These are phyloP conservation scores for Pythium plurisporium DNA, from an alignment of 352 stramenopile genomes.

Conservation along the genomic window DNA sequence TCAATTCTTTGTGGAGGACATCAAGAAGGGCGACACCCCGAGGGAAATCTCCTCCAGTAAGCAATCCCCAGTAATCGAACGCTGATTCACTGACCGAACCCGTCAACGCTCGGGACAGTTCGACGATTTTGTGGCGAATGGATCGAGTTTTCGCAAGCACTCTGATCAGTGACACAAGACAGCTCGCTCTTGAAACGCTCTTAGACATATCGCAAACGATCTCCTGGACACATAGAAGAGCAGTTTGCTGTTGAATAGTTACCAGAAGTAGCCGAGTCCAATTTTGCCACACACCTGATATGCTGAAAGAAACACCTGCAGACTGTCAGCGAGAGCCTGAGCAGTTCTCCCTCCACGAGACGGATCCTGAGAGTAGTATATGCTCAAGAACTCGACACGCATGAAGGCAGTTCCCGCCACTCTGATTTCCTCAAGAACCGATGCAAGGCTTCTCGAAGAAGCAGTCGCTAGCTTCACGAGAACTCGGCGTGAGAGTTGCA, in stretches of 20 bases:
- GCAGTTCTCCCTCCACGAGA: constrained; percentile 55
- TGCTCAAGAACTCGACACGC: constrained; percentile 55
- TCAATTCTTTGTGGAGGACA: constrained; percentile 37
- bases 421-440: constrained; percentile 53
- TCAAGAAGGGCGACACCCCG: constrained; percentile 48
- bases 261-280: not conserved
- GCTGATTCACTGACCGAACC: not conserved
- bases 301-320: constrained; percentile 41
- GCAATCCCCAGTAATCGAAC: constrained; percentile 10
- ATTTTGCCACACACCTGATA: constrained; percentile 38
- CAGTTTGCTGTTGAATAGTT: too few relatives aligned
- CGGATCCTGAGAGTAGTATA: constrained; percentile 62
- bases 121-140: not conserved
- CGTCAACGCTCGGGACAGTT: not conserved
- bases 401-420: constrained; percentile 48
- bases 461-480: constrained; percentile 38
- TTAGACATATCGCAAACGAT: not conserved
- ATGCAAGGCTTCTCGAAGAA: constrained; percentile 35
- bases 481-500: constrained; percentile 40
- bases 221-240: too few relatives aligned
- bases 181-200: not conserved
- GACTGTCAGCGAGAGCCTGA: constrained; percentile 50
- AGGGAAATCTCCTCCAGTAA: constrained; percentile 34
- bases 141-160: constrained; percentile 7
- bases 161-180: constrained; percentile 8